A percentile compares a stretch with the other conserved stretches of the same genome.
Conservation (phyloP, 805 yeast species). For the Isabelozyma gotoi region DNA sequence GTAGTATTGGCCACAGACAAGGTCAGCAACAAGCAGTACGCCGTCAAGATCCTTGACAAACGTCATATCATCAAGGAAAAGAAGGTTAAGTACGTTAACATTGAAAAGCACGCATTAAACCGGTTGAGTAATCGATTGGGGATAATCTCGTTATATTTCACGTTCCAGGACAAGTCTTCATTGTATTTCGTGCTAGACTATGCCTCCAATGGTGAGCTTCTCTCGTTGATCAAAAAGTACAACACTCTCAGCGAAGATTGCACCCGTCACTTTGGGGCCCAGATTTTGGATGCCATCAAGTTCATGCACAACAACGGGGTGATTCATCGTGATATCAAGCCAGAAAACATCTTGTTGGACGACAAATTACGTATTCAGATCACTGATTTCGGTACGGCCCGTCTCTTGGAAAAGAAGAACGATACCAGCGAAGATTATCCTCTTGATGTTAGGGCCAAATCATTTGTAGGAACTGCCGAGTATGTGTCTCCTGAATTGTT, state of each 20-base stretch:
- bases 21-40: slow-evolving; percentile 58
- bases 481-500: slow-evolving; percentile 80
- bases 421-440: slow-evolving; percentile 56
- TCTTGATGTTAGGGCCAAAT: slow-evolving; percentile 65
- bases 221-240: slow-evolving; percentile 62
- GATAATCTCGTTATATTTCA: slow-evolving; percentile 66
- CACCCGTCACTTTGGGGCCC: slow-evolving; percentile 68
- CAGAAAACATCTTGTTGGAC: slow-evolving; percentile 75
- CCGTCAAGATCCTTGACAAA: slow-evolving; percentile 74
- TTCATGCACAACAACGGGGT: slow-evolving; percentile 76
- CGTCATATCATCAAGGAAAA: slow-evolving; percentile 78
- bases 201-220: slow-evolving; percentile 77
- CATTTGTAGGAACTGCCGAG: slow-evolving; percentile 86
- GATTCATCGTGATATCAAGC: slow-evolving; percentile 79
- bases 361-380: slow-evolving; percentile 59
- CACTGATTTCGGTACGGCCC: slow-evolving; percentile 87
- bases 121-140: slow-evolving; percentile 62
- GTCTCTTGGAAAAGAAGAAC: slow-evolving; percentile 55
- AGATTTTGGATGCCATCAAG: slow-evolving; percentile 68
- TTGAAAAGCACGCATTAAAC: slow-evolving; percentile 78
- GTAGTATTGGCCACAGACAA: slow-evolving; percentile 49
- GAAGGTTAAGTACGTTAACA: slow-evolving; percentile 80
- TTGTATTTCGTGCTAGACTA: slow-evolving; percentile 75
- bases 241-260: slow-evolving; percentile 74
- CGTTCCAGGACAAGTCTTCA: slow-evolving; percentile 76